Base-by-base conservation (phyloP, 768 basidiomycete genomes). In the Rhizopogon rudus region DNA sequence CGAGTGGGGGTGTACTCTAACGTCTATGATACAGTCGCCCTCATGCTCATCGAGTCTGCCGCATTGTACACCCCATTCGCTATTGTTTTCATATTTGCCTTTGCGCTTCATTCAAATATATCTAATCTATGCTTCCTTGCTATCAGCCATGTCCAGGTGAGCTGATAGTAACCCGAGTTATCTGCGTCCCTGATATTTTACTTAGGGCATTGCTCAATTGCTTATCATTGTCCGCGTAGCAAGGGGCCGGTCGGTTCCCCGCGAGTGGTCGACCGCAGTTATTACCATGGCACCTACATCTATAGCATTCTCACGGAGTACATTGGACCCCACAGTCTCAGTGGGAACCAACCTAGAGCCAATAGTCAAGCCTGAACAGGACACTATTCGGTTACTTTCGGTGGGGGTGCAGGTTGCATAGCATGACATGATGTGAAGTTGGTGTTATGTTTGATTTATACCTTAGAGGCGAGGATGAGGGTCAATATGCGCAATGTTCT, bases 191-290 rank as follows among this genome's bases (percentile, higher is more conserved):
- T 40, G 9, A 37, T 9, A 35, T 25, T 37, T 20, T 33, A n/a
- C n/a, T n/a, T 9, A 75, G 74, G 65, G 61, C 25, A 70, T 76
- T 54, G 65, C 67, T 0, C 67, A 73, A 17, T 28, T 70, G n/a
- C 55, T 71, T 44, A 75, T 76, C 58, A 66, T 74, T 56, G 58
- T 70, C 20, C 69, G 74, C 3, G 70, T 76, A 28, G 68, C 67
- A 0, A 60, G 52, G 44, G 74, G 73, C 6, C 53, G 57, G 8
- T 65, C 66, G 7, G 63, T 64, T 50, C 17, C 54, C 4, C 31
- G 51, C 31, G 22, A 52, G 3, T 17, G 53, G 2, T 35, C 44
- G 29, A 31, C 16, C 16, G 14, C 16, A 13, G n/a, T n/a, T 37
- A 3, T 12, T 14, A n/a, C 45, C 25, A 25, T 1, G 17, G n/a